A percentile compares a stretch with the other conserved stretches of the same genome.
These are phyloP conservation scores for Rhododendron ovatum DNA, from an alignment of 148 eudicot species.

Conservation along the genomic window DNA sequence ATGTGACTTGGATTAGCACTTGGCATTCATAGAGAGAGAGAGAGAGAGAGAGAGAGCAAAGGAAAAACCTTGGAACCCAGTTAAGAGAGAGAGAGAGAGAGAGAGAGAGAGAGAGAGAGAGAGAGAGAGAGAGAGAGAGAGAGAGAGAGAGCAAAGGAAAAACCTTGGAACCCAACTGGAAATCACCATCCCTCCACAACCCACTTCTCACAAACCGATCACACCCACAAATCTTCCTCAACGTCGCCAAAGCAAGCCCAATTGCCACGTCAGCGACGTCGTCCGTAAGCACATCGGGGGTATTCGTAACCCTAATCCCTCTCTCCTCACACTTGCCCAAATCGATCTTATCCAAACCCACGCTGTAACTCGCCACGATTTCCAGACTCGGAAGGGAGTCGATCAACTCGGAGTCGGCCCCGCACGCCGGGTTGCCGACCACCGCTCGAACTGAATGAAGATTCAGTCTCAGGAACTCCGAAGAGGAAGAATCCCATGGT, in stretches of 20 bases:
- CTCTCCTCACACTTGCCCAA: slow-evolving; percentile 41
- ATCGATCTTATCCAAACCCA: slow-evolving; percentile 66
- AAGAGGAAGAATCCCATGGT: neutral
- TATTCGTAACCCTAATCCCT: slow-evolving; percentile 63
- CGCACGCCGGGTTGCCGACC: slow-evolving; percentile 37
- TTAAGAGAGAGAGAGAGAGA: neutral
- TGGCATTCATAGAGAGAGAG: neutral
- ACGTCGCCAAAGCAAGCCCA: slow-evolving; percentile 38
- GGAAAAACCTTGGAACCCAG: no score
- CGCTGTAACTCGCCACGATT: slow-evolving; percentile 59
- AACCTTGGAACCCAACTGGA: slow-evolving; percentile 49
- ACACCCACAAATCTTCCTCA: slow-evolving; percentile 44
- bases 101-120: neutral
- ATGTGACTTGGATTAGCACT: no score
- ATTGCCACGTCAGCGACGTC: slow-evolving; percentile 66
- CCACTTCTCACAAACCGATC: slow-evolving; percentile 46
- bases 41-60: neutral
- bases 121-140: neutral
- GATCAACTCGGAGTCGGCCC: slow-evolving; percentile 48
- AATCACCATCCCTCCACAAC: slow-evolving; percentile 37
- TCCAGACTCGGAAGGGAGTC: slow-evolving; percentile 58
- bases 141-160: neutral
- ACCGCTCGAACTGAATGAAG: slow-evolving; percentile 39
- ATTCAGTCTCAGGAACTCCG: slow-evolving; percentile 22
- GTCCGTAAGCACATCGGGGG: slow-evolving; percentile 59